Conservation (phyloP, 2,329 filamentous ascomycete species). For the Fusarium luffae region DNA sequence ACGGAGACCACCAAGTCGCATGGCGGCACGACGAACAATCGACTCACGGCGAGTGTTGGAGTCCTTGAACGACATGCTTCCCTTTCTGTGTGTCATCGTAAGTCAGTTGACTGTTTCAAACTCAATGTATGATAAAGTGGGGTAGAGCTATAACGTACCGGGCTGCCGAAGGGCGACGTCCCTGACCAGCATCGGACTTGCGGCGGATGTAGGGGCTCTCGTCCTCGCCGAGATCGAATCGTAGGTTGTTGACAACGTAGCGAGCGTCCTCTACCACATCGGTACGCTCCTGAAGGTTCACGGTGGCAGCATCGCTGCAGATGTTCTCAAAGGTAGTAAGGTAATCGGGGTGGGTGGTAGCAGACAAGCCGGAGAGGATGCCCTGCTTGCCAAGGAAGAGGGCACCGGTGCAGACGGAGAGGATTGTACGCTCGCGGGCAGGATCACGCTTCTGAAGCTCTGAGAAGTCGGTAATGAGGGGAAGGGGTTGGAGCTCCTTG, state of each 20-base stretch:
- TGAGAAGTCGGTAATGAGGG: constrained; percentile 79
- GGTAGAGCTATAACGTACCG: constrained; percentile 59
- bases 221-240: constrained; percentile 84
- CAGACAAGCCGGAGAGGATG: constrained; percentile 80
- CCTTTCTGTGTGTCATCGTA: constrained; percentile 67
- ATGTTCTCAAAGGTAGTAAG: constrained; percentile 84
- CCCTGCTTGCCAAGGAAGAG: constrained; percentile 81
- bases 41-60: constrained; percentile 81
- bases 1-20: constrained; percentile 75
- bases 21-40: constrained; percentile 79
- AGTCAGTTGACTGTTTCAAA: constrained; percentile 43
- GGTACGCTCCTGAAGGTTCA: constrained; percentile 78
- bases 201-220: constrained; percentile 85
- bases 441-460: constrained; percentile 85
- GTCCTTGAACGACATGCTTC: constrained; percentile 83
- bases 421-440: constrained; percentile 80
- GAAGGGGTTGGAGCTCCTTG: constrained; percentile 74
- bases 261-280: constrained; percentile 83
- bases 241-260: constrained; percentile 91
- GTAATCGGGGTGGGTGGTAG: constrained; percentile 84
- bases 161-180: constrained; percentile 68
- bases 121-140: constrained; percentile 41
- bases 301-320: constrained; percentile 77
- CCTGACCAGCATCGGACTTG: constrained; percentile 71
- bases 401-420: constrained; percentile 83